Evolutionary conservation across 257 asterid species (phyloP).

Genomic region (Linaria vulgaris): DNA sequence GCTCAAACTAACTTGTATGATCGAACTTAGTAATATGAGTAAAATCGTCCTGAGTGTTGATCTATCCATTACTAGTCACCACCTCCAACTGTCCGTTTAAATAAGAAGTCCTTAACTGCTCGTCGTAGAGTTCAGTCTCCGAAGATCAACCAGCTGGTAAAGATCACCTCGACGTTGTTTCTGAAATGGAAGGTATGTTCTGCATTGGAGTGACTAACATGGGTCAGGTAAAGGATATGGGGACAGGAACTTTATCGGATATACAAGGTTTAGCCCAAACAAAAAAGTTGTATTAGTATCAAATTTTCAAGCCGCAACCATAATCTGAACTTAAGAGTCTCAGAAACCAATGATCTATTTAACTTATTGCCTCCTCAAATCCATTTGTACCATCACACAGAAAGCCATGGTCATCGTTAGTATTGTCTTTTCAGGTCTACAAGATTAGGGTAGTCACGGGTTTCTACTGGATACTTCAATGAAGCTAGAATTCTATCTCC

Average conservation of each 20-base stretch:
- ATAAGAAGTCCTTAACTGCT: conserved; percentile 25
- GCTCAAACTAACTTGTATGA: not conserved
- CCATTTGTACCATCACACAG: not conserved
- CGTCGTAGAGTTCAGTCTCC: conserved; percentile 43
- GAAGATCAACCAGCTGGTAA: conserved; percentile 79
- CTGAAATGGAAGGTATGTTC: conserved; percentile 75
- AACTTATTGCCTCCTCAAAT: not conserved
- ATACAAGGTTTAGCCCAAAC: not conserved
- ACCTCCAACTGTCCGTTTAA: not conserved
- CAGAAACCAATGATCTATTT: not conserved
- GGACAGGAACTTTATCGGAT: not conserved
- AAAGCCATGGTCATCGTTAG: not conserved
- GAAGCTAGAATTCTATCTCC: not conserved
- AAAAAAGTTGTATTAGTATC: not conserved
- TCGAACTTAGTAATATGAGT: not conserved
- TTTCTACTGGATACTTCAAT: not conserved
- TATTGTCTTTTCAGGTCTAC: not conserved
- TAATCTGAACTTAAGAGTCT: not conserved
- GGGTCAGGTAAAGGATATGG: conserved; percentile 2
- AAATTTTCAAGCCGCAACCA: not conserved
- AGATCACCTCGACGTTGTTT: conserved; percentile 81
- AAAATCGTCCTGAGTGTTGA: conserved; percentile 9
- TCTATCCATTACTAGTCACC: conserved; percentile 20
- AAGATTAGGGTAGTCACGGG: not conserved
- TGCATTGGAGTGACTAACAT: conserved; percentile 30